Evolutionary conservation across 1,284 basidiomycete species (phyloP).

Genomic region (Fomitopsis pinicola): DNA sequence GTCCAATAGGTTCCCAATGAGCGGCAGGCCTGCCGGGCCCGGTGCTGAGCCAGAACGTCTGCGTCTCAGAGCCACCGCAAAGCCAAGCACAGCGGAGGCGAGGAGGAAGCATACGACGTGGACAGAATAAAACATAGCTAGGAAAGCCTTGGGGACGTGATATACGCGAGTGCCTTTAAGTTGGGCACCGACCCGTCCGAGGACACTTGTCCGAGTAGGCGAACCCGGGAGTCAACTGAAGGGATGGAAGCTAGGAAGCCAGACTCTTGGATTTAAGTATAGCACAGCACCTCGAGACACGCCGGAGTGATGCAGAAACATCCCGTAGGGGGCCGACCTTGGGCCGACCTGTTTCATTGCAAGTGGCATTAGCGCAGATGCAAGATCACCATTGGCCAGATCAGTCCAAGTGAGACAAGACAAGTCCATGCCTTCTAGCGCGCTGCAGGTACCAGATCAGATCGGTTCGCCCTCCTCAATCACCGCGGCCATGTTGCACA

Average conservation of each 20-base stretch:
- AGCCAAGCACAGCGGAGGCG: background rate
- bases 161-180: background rate
- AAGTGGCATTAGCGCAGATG: background rate
- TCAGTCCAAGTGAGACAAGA: background rate
- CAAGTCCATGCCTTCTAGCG: background rate
- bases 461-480: background rate
- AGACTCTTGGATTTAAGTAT: background rate
- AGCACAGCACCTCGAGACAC: background rate
- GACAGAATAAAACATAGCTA: background rate
- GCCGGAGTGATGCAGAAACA: background rate
- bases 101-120: background rate
- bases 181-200: background rate
- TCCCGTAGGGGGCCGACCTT: background rate
- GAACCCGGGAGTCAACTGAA: too few relatives aligned
- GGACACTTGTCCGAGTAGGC: background rate
- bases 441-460: background rate
- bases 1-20: conserved; percentile 18
- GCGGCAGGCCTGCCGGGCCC: conserved; percentile 13
- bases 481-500: background rate
- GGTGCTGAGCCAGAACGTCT: conserved; percentile 7
- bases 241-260: background rate
- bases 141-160: background rate
- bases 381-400: background rate
- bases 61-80: background rate
- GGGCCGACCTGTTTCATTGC: background rate